Base-by-base conservation (phyloP, 2,329 filamentous ascomycete species). In the Ascochyta pisi region DNA sequence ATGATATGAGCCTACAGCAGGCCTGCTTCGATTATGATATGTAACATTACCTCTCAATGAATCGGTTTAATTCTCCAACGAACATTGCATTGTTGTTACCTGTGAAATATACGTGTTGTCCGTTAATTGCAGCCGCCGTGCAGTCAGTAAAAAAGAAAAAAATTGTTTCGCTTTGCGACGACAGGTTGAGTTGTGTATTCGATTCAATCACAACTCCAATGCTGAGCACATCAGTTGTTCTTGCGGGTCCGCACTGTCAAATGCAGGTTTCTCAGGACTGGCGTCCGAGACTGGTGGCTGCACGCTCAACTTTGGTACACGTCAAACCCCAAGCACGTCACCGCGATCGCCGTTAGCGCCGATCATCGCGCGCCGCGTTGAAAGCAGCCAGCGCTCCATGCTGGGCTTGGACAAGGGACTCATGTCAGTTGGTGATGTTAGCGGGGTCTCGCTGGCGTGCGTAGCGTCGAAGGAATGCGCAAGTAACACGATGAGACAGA, bases 21-120 rank as follows among this genome's bases (percentile, higher is more conserved):
- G 57, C 50, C 42, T 58, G 55, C 57, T 63, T 62, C 53, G 44
- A 54, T 61, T 60, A 67, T 60, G 68, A 68, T 56, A 64, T 71
- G 67, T 70, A 70, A 64, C 60, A 71, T 54, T 65, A 68, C 50
- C 53, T 62, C 60, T 57, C 49, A 55, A 66, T 60, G 63, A 64
- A 58, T 45, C 45, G 31, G 37, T 60, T 50, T 54, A 50, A 54
- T 53, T 54, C 53, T 53, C 45, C 35, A 46, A 46, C 7, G 33
- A 23, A 6, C 3, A 26, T 9, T 13, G 9, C 19, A 7, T 22
- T 24, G 22, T 29, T 5, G 1, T 16, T 7, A 8, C 10, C 29
- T 12, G 34, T 43, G 16, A 33, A 10, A 7, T n/a, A 4, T 24
- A 22, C 9, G 33, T 35, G 15, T 8, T 7, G 33, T 10, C 33